Base-by-base conservation (phyloP, 257 asterid species). In the Prunella vulgaris region DNA sequence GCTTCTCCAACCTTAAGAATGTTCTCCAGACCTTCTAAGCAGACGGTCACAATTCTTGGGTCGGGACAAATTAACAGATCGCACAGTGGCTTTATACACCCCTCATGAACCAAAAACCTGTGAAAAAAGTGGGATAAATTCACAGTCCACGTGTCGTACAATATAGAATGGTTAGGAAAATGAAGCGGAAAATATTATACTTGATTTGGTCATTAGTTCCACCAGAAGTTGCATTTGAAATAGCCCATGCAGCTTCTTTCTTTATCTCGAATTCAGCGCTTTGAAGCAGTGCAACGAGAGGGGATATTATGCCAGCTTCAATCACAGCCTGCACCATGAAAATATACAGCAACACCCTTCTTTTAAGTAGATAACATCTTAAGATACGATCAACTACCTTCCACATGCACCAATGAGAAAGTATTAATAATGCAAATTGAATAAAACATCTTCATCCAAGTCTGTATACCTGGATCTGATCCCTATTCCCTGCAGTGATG, bases 171-270 rank as follows among this genome's bases (percentile, higher is more conserved):
- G 27, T 38, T 13, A 49, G 4, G 48, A 35, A 68, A 64, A 21
- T 12, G 53, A 44, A 12, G 59, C n/a, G 22, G 2, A 13, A 60
- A 8, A 12, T 33, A 27, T 21, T 46, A 27, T 83, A 80, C 87
- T 81, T 83, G 80, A 80, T 83, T 66, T 80, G 85, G 42, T 78
- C 87, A 46, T 71, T 70, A 62, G 84, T 77, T 72, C 87, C 87
- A 52, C 85, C 85, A 64, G 83, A 80, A 18, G 82, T 79, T 53
- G 87, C 84, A 77, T 79, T 79, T 25, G 81, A 82, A 48, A 82
- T 77, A 64, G 81, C 82, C 84, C 87, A 82, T 30, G 86, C 78
- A 58, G 97, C 82, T 76, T 82, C 84, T 79, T 82, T 82, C 80
- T 82, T 77, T 57, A 82, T 82, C 74, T 79, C 83, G 32, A 79